Evolutionary conservation across 2,329 filamentous ascomycete genomes (phyloP).

Genomic region (Zasmidium citrigriseum): DNA sequence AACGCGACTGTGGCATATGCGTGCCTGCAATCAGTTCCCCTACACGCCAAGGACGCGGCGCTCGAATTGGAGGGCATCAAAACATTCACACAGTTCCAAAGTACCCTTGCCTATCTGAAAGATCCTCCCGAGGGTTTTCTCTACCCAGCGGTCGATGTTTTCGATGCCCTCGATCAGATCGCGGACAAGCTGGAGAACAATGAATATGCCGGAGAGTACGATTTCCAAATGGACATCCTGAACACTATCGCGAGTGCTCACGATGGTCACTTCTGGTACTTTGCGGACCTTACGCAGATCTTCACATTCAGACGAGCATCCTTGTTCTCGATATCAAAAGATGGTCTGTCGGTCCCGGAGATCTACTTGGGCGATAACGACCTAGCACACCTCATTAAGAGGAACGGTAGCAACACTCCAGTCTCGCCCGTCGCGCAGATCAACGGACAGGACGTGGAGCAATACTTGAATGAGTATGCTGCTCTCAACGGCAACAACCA

Average conservation of each 20-base stretch:
- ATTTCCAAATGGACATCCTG: conserved; percentile 41
- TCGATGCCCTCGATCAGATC: conserved; percentile 39
- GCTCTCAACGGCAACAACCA: conserved; percentile 35
- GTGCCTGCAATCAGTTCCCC: conserved; percentile 10
- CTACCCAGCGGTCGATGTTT: conserved; percentile 41
- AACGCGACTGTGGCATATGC: conserved; percentile 3
- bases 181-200: conserved; percentile 31
- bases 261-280: conserved; percentile 44
- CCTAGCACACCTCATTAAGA: conserved; percentile 1
- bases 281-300: conserved; percentile 39
- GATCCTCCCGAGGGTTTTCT: conserved; percentile 37
- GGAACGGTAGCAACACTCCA: conserved; percentile 15
- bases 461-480: conserved; percentile 38
- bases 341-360: conserved; percentile 39
- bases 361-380: conserved; percentile 37
- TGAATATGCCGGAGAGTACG: conserved; percentile 42
- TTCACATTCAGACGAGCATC: conserved; percentile 37
- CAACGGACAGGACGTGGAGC: conserved; percentile 37
- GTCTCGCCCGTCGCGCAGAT: conserved; percentile 39
- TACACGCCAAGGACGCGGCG: conserved; percentile 1
- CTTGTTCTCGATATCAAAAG: conserved; percentile 34
- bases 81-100: conserved; percentile 40
- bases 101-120: conserved; percentile 41
- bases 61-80: conserved; percentile 2
- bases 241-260: conserved; percentile 39